Evolutionary conservation across 768 basidiomycete genomes (phyloP).

Genomic region (Leccinum olivaceopallidum): DNA sequence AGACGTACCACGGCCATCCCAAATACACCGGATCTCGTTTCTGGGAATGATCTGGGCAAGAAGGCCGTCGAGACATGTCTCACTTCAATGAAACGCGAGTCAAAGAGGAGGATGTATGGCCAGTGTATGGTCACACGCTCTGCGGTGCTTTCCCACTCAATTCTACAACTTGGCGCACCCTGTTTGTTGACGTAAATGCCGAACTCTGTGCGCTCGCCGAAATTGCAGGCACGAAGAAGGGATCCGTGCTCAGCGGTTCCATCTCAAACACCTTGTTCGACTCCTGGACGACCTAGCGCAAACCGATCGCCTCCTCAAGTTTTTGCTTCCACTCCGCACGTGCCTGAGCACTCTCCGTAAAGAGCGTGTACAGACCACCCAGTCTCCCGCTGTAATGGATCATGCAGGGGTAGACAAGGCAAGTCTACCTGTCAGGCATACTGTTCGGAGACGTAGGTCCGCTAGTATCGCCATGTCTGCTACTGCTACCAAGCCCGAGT

Average conservation of each 20-base stretch:
- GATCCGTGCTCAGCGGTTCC: conserved; percentile 85
- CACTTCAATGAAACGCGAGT: conserved; percentile 88
- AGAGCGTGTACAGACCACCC: conserved; percentile 85
- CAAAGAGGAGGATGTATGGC: conserved; percentile 87
- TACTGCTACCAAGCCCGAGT: conserved; percentile 42
- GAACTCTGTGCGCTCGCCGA: conserved; percentile 66
- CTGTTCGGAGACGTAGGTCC: conserved; percentile 25
- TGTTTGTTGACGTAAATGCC: conserved; percentile 91
- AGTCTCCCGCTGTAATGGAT: conserved; percentile 87
- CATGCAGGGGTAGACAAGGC: conserved; percentile 83
- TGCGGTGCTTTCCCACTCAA: conserved; percentile 95
- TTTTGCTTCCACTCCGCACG: conserved; percentile 89
- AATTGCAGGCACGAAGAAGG: conserved; percentile 77
- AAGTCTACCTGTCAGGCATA: conserved; percentile 54
- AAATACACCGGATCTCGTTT: conserved; percentile 80
- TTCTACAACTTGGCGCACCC: conserved; percentile 77
- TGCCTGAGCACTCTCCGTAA: conserved; percentile 75
- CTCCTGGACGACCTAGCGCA: conserved; percentile 87
- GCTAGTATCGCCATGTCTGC: conserved; percentile 33
- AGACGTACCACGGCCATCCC: conserved; percentile 73
- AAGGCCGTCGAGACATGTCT: conserved; percentile 77
- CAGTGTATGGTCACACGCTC: conserved; percentile 88
- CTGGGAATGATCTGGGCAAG: conserved; percentile 83
- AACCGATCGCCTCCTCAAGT: conserved; percentile 82
- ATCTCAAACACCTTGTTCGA: conserved; percentile 95